Evolutionary conservation across 495 filamentous ascomycete genomes (phyloP).

Genomic region (Articulospora tetracladia): DNA sequence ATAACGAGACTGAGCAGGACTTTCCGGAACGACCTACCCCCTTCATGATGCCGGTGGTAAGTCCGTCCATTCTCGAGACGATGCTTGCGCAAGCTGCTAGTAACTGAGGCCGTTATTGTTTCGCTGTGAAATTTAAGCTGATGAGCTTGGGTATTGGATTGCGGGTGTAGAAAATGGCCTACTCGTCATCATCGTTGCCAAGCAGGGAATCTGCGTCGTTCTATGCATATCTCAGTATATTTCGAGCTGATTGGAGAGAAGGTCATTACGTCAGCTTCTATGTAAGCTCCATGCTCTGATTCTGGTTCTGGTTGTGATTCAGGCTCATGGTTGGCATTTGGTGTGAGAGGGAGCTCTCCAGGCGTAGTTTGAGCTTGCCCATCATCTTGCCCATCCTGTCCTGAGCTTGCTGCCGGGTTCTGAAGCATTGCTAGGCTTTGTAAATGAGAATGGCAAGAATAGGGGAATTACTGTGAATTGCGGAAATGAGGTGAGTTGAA

Average conservation of each 20-base stretch:
- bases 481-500: background rate
- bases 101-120: too few species aligned
- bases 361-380: background rate
- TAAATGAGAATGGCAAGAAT: background rate
- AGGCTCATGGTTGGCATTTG: background rate
- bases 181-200: background rate
- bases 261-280: background rate
- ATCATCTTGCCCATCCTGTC: background rate
- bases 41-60: too few species aligned
- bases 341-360: background rate
- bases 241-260: background rate
- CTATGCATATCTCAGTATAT: background rate
- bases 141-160: background rate
- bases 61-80: too few species aligned
- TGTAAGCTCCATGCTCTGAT: background rate
- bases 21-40: too few species aligned
- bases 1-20: too few species aligned
- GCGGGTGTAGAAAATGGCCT: background rate
- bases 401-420: background rate
- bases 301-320: background rate
- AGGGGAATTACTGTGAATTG: background rate
- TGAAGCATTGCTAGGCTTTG: background rate
- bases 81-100: too few species aligned
- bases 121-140: background rate
- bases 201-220: background rate